Evolutionary conservation across 2,329 filamentous ascomycete genomes (phyloP).

Genomic region (Alternaria postmessia): DNA sequence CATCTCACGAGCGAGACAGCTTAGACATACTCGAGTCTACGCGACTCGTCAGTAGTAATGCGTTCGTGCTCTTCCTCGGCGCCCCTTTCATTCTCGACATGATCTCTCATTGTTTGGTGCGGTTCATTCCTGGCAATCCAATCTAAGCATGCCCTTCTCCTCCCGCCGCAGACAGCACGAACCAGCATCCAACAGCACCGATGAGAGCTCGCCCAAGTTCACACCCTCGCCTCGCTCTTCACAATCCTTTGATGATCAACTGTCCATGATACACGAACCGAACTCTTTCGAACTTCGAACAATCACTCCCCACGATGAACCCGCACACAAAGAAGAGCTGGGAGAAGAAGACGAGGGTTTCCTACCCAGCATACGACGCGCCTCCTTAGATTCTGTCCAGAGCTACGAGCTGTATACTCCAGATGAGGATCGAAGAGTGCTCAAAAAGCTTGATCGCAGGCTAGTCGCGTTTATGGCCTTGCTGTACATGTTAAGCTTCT

Average conservation of each 20-base stretch:
- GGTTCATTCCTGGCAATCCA: neutral
- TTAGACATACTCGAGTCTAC: neutral
- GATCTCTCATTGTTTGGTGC: conserved; percentile 1
- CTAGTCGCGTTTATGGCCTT: conserved; percentile 83
- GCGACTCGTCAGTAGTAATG: neutral
- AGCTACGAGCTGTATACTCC: conserved; percentile 64
- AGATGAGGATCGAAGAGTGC: conserved; percentile 76
- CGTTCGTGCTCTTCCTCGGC: conserved; percentile 5
- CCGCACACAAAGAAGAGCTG: conserved; percentile 11
- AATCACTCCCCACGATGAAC: conserved; percentile 24
- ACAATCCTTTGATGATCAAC: conserved; percentile 17
- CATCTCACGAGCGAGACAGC: conserved; percentile 13
- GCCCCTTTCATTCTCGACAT: conserved; percentile 1
- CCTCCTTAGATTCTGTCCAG: conserved; percentile 43
- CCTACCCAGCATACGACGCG: conserved; percentile 25
- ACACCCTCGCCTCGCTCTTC: conserved; percentile 38
- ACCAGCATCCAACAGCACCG: conserved; percentile 30
- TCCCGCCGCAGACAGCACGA: conserved; percentile 23
- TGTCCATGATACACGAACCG: conserved; percentile 19
- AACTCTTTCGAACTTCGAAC: conserved; percentile 39
- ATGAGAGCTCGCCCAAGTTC: conserved; percentile 28
- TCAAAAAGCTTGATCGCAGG: conserved; percentile 77
- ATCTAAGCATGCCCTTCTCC: conserved; percentile 23
- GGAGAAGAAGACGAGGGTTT: conserved; percentile 40
- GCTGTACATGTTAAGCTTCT: conserved; percentile 83